These are phyloP conservation scores for Smallanthus sonchifolius DNA, from an alignment of 129 eudicot species.

Conservation along the genomic window DNA sequence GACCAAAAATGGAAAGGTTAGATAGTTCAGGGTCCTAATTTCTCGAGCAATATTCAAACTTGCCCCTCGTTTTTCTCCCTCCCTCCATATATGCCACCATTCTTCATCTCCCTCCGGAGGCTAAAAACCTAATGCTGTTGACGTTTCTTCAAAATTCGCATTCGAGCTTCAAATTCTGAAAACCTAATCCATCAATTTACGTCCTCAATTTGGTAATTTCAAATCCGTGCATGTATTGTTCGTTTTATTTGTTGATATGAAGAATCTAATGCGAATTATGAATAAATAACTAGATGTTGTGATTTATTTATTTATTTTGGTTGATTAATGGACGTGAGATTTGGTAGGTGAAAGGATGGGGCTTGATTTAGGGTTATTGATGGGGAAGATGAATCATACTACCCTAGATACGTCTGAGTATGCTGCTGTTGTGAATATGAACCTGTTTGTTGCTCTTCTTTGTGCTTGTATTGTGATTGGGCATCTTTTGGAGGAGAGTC, in stretches of 20 bases:
- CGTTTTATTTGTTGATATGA: background rate
- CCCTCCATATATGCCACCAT: conserved; percentile 24
- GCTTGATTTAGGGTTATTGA: conserved; percentile 27
- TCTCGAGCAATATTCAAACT: conserved; percentile 20
- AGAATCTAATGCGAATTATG: background rate
- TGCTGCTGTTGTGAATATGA: conserved; percentile 59
- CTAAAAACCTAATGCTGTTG: conserved; percentile 14
- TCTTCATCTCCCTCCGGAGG: conserved; percentile 8
- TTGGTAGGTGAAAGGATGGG: conserved; percentile 6
- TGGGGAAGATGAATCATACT: conserved; percentile 23
- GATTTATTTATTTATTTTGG: background rate
- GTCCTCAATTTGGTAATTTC: conserved; percentile 15
- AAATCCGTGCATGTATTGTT: background rate
- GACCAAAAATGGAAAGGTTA: background rate
- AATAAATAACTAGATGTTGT: background rate
- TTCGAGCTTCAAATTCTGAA: conserved; percentile 1
- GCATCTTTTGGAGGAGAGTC: conserved; percentile 70
- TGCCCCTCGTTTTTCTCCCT: conserved; percentile 16
- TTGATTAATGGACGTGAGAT: background rate
- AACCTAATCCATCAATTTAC: conserved; percentile 1
- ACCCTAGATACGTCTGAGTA: conserved; percentile 44
- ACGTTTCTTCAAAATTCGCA: background rate
- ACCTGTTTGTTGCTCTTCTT: conserved; percentile 68
- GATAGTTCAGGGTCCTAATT: conserved; percentile 13
- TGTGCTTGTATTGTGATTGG: conserved; percentile 66